Base-by-base conservation (phyloP, 495 filamentous ascomycete genomes). In the Hypoxylon trugodes region DNA sequence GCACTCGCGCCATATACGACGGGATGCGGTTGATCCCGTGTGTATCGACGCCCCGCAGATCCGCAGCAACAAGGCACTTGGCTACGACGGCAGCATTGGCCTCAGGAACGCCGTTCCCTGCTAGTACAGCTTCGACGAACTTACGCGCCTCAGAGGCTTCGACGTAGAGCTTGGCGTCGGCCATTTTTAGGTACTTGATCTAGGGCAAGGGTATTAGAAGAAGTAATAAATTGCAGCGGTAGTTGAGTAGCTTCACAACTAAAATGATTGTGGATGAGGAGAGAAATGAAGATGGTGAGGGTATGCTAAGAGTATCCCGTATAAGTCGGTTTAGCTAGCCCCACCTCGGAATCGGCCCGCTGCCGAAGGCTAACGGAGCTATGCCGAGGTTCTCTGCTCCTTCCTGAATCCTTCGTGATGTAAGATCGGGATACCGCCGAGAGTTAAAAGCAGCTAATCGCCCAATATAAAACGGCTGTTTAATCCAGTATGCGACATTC, bases 11-110 rank as follows among this genome's bases (percentile, higher is more conserved):
- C 74, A 92, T 84, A 76, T 93, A 93, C 1, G 86, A 89, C 0
- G 89, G 88, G 42, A 93, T 81, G 4, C 90, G 87, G 71, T 90
- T 90, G 61, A 86, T 84, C 69, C 90, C 90, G 69, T 93, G 90
- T 3, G 86, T 90, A 65, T 93, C 90, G 21, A 91, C 86, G 56
- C 90, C 90, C 19, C 89, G 87, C 0, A 92, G 84, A 64, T 93
- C 90, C 22, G 90, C 90, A 48, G 80, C 76, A 3, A 92, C 83
- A 1, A 93, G 82, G 47, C 84, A 86, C 56, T 73, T 66, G 22
- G 88, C 83, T n/a, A 90, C 74, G 41, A 85, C 84, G 2, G 69
- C 48, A 13, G 90, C 88, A 54, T 89, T 78, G 9, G 76, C 56
- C 0, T 66, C 60, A 4, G 86, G 72, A 0, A 89, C 86, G 6